Conservation (phyloP, 441 rosid species). For the Erysimum cheiri region DNA sequence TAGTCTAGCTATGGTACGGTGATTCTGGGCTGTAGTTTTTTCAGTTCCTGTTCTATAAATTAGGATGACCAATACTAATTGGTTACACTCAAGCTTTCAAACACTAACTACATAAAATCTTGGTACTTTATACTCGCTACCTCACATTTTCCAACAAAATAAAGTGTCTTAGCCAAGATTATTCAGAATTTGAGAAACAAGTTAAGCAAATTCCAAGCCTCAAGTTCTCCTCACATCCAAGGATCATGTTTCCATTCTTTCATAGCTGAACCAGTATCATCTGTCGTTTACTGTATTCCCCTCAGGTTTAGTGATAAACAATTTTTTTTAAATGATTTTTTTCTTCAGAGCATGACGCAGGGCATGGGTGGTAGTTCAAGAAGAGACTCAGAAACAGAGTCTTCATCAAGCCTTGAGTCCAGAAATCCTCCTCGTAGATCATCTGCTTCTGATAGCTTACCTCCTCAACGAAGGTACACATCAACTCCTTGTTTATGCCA, state of each 20-base stretch:
- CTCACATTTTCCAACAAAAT: slow-evolving; percentile 19
- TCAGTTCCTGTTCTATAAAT: neutral
- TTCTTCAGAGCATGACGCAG: slow-evolving; percentile 66
- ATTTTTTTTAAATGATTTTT: neutral
- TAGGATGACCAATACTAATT: slow-evolving; percentile 8
- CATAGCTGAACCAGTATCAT: neutral
- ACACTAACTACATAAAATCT: slow-evolving; percentile 1
- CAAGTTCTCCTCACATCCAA: slow-evolving; percentile 11
- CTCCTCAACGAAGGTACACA: slow-evolving; percentile 85
- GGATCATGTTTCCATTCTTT: slow-evolving; percentile 4
- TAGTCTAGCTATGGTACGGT: neutral
- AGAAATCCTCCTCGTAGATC: slow-evolving; percentile 75
- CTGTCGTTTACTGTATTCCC: neutral
- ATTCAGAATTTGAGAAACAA: slow-evolving; percentile 4
- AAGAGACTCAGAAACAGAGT: slow-evolving; percentile 69
- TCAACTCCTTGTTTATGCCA: slow-evolving; percentile 5
- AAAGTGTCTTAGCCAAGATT: slow-evolving; percentile 12
- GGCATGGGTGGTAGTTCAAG: slow-evolving; percentile 65
- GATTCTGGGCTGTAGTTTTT: neutral
- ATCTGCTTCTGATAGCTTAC: slow-evolving; percentile 88
- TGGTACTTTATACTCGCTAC: neutral
- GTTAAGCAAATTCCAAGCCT: neutral
- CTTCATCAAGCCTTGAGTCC: slow-evolving; percentile 66
- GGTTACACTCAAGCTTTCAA: neutral
- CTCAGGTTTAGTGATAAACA: slow-evolving; percentile 18